These are phyloP conservation scores for Ligustrum vulgare DNA, from an alignment of 257 asterid species.

Conservation along the genomic window DNA sequence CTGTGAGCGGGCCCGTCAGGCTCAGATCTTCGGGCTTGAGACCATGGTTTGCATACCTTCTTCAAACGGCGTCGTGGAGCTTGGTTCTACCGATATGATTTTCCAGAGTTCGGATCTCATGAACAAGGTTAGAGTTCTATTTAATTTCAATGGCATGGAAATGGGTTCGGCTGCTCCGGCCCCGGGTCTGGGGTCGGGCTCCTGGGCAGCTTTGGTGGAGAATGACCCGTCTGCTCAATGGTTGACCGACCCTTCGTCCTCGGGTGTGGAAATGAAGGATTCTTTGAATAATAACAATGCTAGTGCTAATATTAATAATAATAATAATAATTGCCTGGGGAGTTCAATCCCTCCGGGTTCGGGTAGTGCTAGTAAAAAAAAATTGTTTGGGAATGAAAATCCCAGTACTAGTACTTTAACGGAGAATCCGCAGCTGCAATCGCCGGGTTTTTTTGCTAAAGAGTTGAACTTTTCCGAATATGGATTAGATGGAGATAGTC, in stretches of 20 bases:
- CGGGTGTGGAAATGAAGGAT: slow-evolving; percentile 43
- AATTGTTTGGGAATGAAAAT: slow-evolving; percentile 37
- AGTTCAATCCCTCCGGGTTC: slow-evolving; percentile 31
- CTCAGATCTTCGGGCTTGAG: slow-evolving; percentile 26
- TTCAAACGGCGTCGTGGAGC: slow-evolving; percentile 35
- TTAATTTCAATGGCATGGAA: slow-evolving; percentile 24
- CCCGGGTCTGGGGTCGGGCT: slow-evolving; percentile 19
- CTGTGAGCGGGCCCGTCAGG: slow-evolving; percentile 30
- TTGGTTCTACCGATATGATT: slow-evolving; percentile 35
- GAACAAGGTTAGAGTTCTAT: slow-evolving; percentile 31
- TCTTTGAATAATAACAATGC: slow-evolving; percentile 4
- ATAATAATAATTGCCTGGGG: slow-evolving; percentile 1
- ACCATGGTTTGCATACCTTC: slow-evolving; percentile 34
- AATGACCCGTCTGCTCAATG: slow-evolving; percentile 31
- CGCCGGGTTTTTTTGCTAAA: slow-evolving; percentile 35
- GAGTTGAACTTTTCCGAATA: slow-evolving; percentile 60
- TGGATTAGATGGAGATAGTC: slow-evolving; percentile 40
- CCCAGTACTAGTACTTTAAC: slow-evolving; percentile 45
- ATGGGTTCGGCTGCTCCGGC: slow-evolving; percentile 10
- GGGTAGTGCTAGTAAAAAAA: slow-evolving; percentile 30
- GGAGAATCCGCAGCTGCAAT: slow-evolving; percentile 39
- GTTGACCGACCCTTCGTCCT: slow-evolving; percentile 37
- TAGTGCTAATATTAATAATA: too few relatives aligned
- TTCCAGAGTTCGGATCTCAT: slow-evolving; percentile 25
- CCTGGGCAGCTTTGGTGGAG: slow-evolving; percentile 35